Evolutionary conservation across 2,329 filamentous ascomycete species (phyloP).

Genomic region (Allantophomopsis lycopodina): DNA sequence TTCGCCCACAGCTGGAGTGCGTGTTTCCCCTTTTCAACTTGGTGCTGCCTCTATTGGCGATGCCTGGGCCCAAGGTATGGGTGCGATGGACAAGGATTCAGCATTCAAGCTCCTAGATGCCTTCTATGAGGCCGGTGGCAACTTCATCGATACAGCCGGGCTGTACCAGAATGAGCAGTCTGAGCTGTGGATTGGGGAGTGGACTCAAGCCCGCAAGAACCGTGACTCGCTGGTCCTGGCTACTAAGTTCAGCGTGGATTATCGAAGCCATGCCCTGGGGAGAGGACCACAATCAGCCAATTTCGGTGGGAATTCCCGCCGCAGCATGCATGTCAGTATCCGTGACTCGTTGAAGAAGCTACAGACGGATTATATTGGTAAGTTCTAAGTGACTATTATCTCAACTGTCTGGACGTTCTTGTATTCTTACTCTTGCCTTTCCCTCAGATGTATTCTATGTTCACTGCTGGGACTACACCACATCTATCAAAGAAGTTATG

Average conservation of each 20-base stretch:
- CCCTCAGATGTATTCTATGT: constrained; percentile 23
- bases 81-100: constrained; percentile 36
- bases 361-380: constrained; percentile 23
- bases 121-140: constrained; percentile 42
- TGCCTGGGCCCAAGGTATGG: constrained; percentile 22
- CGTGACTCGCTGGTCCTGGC: constrained; percentile 50
- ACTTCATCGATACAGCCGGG: constrained; percentile 57
- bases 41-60: constrained; percentile 65
- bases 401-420: not conserved
- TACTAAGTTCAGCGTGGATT: constrained; percentile 48
- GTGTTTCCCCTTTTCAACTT: constrained; percentile 51
- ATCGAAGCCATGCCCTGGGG: constrained; percentile 22
- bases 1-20: constrained; percentile 26
- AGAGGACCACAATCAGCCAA: constrained; percentile 20
- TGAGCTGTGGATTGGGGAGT: constrained; percentile 56
- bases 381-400: constrained; percentile 5
- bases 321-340: constrained; percentile 21
- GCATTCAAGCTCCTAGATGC: constrained; percentile 43
- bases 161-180: constrained; percentile 51
- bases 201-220: constrained; percentile 39
- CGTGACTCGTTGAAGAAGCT: constrained; percentile 25
- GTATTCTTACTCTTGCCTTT: not conserved
- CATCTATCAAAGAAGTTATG: constrained; percentile 50
- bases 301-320: constrained; percentile 25
- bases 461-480: constrained; percentile 32